Evolutionary conservation across 768 basidiomycete species (phyloP).

Genomic region (Chiua virens): DNA sequence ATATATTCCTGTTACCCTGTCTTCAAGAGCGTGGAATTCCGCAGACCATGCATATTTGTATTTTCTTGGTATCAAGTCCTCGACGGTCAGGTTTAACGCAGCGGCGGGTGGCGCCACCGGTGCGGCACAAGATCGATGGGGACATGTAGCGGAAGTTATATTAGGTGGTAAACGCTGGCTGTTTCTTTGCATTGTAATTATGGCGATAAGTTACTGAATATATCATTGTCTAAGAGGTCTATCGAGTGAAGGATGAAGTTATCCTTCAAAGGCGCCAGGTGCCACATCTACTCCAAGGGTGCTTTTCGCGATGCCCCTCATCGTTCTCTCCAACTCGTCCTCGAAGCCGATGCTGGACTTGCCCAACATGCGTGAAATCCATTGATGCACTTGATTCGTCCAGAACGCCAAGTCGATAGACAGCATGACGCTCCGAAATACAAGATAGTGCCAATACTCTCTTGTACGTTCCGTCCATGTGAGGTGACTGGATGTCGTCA

Average conservation of each 20-base stretch:
- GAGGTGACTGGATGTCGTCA: conserved; percentile 46
- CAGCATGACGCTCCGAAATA: conserved; percentile 66
- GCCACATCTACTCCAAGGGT: conserved; percentile 78
- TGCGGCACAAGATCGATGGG: conserved; percentile 60
- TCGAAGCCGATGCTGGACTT: conserved; percentile 61
- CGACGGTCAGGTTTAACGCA: conserved; percentile 59
- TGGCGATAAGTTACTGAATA: too few species aligned
- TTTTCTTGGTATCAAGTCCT: conserved; percentile 71
- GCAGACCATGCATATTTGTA: conserved; percentile 77
- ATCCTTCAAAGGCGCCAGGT: conserved; percentile 53
- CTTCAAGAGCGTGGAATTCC: conserved; percentile 72
- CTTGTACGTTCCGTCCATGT: conserved; percentile 40
- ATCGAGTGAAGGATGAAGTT: conserved; percentile 8
- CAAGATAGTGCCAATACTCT: conserved; percentile 58
- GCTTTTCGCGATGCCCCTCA: conserved; percentile 73
- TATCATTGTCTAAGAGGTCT: neutral
- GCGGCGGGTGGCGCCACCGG: conserved; percentile 58
- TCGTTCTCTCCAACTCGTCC: conserved; percentile 74
- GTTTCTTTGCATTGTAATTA: too few species aligned
- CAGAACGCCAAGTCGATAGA: conserved; percentile 75
- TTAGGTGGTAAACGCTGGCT: neutral
- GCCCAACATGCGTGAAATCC: conserved; percentile 43
- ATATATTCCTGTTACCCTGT: conserved; percentile 73
- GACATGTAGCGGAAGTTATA: conserved; percentile 59
- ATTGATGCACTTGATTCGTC: conserved; percentile 51